Conservation (phyloP, 2,329 filamentous ascomycete species). For the Pyrenophora teres region DNA sequence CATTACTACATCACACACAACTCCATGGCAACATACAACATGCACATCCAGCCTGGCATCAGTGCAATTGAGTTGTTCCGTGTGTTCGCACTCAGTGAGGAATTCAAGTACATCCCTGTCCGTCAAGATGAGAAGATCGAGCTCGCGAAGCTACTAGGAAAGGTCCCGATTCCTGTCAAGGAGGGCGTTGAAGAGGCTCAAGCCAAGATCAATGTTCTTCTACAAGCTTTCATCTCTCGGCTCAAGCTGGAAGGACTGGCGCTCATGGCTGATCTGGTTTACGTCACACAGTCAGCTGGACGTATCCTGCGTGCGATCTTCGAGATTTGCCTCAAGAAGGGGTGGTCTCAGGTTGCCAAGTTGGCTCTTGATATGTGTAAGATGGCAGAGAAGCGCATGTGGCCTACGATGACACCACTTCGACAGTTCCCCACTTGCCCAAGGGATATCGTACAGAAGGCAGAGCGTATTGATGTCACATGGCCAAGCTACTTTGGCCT, state of each 20-base stretch:
- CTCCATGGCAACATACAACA: constrained; percentile 97
- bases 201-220: constrained; percentile 95
- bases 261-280: constrained; percentile 97
- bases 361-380: constrained; percentile 94
- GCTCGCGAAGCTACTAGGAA: constrained; percentile 83
- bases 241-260: constrained; percentile 92
- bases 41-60: constrained; percentile 89
- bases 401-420: constrained; percentile 96
- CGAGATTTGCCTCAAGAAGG: constrained; percentile 96
- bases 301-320: constrained; percentile 95
- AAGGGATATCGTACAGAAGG: constrained; percentile 84
- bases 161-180: constrained; percentile 95
- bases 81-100: constrained; percentile 91
- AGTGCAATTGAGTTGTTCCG: constrained; percentile 95
- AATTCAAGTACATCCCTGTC: constrained; percentile 99
- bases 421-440: constrained; percentile 83
- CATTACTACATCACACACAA: constrained; percentile 98
- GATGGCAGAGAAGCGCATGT: constrained; percentile 99
- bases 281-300: constrained; percentile 96
- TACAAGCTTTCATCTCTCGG: constrained; percentile 95
- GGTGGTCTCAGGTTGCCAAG: constrained; percentile 92
- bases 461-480: constrained; percentile 90
- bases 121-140: constrained; percentile 97
- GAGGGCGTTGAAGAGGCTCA: constrained; percentile 96
- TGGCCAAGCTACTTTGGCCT: constrained; percentile 96